Conservation (phyloP, 23 red algal species). For the Porphyridium purpureum region DNA sequence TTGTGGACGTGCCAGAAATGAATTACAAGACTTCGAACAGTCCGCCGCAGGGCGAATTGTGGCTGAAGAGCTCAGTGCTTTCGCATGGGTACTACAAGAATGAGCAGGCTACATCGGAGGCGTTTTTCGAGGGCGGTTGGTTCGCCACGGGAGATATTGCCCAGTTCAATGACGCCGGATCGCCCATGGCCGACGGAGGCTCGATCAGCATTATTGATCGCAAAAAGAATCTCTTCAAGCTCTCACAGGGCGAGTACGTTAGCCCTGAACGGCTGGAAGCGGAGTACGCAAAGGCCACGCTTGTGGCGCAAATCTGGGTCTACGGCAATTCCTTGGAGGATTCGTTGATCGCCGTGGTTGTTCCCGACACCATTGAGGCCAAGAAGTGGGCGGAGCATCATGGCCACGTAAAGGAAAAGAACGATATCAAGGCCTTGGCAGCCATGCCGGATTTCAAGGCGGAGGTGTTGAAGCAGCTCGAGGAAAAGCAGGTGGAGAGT, state of each 20-base stretch:
- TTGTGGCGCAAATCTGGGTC: constrained; percentile 79
- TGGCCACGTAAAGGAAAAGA: constrained; percentile 5
- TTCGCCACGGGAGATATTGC: constrained; percentile 83
- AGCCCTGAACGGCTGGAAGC: constrained; percentile 65
- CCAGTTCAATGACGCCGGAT: constrained; percentile 37
- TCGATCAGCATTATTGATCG: constrained; percentile 81
- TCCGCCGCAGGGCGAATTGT: constrained; percentile 75
- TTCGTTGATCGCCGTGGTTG: constrained; percentile 57
- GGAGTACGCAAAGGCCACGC: constrained; percentile 56
- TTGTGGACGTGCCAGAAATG: constrained; percentile 90
- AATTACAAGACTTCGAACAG: constrained; percentile 46
- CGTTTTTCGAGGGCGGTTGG: constrained; percentile 63
- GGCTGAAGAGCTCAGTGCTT: constrained; percentile 53
- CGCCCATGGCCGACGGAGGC: constrained; percentile 25
- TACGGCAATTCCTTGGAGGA: constrained; percentile 68
- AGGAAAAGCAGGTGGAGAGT: constrained; percentile 12
- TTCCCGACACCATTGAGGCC: constrained; percentile 33
- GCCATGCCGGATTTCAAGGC: constrained; percentile 31
- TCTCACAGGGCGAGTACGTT: constrained; percentile 91
- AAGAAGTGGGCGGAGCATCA: constrained; percentile 42
- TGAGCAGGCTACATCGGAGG: constrained; percentile 62
- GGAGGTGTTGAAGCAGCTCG: constrained; percentile 47
- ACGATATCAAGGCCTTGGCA: constrained; percentile 18
- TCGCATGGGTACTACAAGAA: constrained; percentile 63
- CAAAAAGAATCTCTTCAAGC: constrained; percentile 97